A percentile compares a stretch with the other conserved stretches of the same genome.
Evolutionary conservation across 148 eudicot genomes (phyloP).

Genomic region (Vaccinium corymbosum): DNA sequence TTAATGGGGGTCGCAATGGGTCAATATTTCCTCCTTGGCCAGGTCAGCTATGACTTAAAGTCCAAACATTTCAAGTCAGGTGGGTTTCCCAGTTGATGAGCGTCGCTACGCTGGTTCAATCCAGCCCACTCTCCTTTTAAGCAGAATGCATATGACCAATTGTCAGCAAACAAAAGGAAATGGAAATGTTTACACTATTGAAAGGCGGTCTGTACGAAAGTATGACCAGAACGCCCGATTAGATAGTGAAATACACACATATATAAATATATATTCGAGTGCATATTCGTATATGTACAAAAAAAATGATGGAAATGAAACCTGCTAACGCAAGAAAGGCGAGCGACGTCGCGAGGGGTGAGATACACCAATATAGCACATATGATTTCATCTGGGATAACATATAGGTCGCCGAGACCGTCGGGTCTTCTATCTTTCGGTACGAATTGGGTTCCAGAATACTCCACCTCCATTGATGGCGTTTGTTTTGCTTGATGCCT

Average conservation of each 20-base stretch:
- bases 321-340: conserved; percentile 96
- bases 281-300: background rate
- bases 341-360: conserved; percentile 72
- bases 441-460: conserved; percentile 12
- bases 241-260: background rate
- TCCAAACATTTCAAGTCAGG: too few relatives aligned
- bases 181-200: background rate
- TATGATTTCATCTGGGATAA: conserved; percentile 70
- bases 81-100: too few relatives aligned
- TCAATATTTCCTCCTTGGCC: too few relatives aligned
- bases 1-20: too few relatives aligned
- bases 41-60: too few relatives aligned
- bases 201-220: background rate
- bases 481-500: background rate
- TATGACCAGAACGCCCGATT: background rate
- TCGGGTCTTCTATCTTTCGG: conserved; percentile 60
- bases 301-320: conserved; percentile 13
- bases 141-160: background rate
- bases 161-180: background rate
- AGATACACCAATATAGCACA: conserved; percentile 45
- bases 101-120: too few relatives aligned
- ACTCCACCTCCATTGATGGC: conserved; percentile 29
- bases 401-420: conserved; percentile 66
- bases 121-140: too few relatives aligned
- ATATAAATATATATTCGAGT: background rate